Conservation (phyloP, 1,284 basidiomycete genomes). For the Schizophyllum amplum region DNA sequence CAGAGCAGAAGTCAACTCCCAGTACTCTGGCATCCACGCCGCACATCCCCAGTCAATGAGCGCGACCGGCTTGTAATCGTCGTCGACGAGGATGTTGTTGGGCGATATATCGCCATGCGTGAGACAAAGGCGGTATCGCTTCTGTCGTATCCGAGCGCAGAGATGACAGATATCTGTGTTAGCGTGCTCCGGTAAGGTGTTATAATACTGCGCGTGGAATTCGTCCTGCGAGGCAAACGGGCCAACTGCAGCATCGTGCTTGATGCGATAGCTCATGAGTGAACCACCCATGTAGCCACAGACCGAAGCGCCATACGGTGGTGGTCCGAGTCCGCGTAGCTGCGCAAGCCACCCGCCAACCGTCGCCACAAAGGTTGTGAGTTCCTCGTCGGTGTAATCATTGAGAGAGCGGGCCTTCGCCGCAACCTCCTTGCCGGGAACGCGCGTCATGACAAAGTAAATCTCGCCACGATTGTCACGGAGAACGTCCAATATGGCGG, state of each 20-base stretch:
- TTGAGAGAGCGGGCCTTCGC: no score
- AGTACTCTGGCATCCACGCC: conserved; percentile 23
- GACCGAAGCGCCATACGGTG: conserved; percentile 11
- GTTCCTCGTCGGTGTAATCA: background rate
- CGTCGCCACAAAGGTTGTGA: conserved; percentile 11
- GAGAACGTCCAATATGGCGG: conserved; percentile 15
- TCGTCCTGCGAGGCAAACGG: conserved; percentile 10
- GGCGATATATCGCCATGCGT: conserved; percentile 20
- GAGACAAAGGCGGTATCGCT: conserved; percentile 13
- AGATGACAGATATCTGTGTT: background rate
- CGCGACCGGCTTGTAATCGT: conserved; percentile 13
- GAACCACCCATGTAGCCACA: conserved; percentile 13
- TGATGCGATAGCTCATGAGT: conserved; percentile 12
- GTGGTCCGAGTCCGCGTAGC: conserved; percentile 12
- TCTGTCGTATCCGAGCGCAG: background rate
- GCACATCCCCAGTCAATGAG: conserved; percentile 22
- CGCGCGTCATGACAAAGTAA: background rate
- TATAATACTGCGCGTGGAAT: conserved; percentile 8
- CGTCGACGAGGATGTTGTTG: conserved; percentile 20
- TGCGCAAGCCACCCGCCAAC: conserved; percentile 15
- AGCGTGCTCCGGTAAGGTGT: conserved; percentile 7
- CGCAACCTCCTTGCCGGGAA: background rate
- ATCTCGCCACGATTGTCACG: conserved; percentile 1
- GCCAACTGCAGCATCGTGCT: conserved; percentile 2
- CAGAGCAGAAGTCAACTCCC: conserved; percentile 12